Evolutionary conservation across 306 rosid species (phyloP).

Genomic region (Lagenaria siceraria): DNA sequence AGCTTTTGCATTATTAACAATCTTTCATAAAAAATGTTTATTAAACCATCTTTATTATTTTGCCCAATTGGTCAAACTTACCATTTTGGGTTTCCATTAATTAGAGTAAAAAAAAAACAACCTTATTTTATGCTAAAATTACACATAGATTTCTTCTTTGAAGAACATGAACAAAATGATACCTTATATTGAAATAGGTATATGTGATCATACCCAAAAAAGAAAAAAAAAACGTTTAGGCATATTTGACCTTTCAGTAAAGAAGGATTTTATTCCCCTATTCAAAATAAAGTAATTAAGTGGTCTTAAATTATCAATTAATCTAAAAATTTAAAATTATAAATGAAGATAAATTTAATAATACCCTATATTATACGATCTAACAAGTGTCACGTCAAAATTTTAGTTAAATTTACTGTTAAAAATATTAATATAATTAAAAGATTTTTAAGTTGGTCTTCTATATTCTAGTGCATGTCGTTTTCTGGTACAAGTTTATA

Average conservation of each 20-base stretch:
- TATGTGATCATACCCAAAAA: background rate
- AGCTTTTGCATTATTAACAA: background rate
- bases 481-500: background rate
- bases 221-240: no score
- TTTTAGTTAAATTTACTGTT: no score
- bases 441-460: no score
- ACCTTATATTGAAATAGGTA: background rate
- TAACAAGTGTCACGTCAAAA: no score
- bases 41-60: background rate
- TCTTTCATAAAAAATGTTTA: background rate
- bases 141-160: background rate
- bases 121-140: background rate
- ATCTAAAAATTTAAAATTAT: no score
- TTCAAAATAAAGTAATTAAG: background rate
- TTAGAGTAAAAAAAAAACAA: background rate
- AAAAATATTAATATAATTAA: no score
- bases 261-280: background rate
- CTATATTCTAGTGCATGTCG: no score
- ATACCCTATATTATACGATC: no score
- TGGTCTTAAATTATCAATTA: background rate
- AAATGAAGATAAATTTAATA: no score
- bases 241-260: background rate
- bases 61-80: background rate
- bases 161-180: background rate
- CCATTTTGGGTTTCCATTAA: background rate